A percentile compares a stretch with the other conserved stretches of the same genome.
phyloP scores from a whole-genome alignment of 2,329 filamentous ascomycete species.

The Botrytis medusae region DNA sequence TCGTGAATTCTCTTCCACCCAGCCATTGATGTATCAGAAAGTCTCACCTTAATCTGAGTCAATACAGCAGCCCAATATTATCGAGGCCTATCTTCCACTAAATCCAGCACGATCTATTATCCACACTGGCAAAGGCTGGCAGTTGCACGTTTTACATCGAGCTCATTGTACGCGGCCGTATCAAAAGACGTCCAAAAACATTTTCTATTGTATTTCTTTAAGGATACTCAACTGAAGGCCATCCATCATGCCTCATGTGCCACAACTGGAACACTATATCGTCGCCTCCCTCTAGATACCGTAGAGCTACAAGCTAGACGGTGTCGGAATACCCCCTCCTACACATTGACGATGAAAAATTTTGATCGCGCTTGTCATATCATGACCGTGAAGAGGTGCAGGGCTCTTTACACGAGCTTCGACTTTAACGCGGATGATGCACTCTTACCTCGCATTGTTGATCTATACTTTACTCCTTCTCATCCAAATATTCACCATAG shows the following conservation, averaged over 20 bases:
- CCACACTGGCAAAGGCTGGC: too few relatives aligned
- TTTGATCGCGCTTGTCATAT: slow-evolving; percentile 46
- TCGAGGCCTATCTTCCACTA: background rate
- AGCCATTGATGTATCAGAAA: background rate
- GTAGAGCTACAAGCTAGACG: slow-evolving; percentile 47
- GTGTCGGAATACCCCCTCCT: slow-evolving; percentile 50
- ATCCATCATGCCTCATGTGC: background rate
- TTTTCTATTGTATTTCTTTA: too few relatives aligned
- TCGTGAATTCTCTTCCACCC: background rate
- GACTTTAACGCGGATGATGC: slow-evolving; percentile 43
- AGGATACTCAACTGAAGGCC: background rate
- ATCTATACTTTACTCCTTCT: slow-evolving; percentile 44
- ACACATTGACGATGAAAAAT: slow-evolving; percentile 41
- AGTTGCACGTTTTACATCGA: background rate
- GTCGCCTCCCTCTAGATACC: slow-evolving; percentile 47
- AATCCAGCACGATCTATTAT: background rate
- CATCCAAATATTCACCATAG: slow-evolving; percentile 48
- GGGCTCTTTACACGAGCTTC: slow-evolving; percentile 47
- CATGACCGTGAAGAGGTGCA: slow-evolving; percentile 44
- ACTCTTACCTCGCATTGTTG: slow-evolving; percentile 35
- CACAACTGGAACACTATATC: background rate
- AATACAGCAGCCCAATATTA: background rate
- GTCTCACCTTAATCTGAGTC: background rate
- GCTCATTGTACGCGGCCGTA: background rate
- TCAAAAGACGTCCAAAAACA: background rate